Evolutionary conservation across 1,284 basidiomycete genomes (phyloP), one percentile per base, ranked within the genome.

Genomic region (Microbotryum silenes-acaulis): DNA sequence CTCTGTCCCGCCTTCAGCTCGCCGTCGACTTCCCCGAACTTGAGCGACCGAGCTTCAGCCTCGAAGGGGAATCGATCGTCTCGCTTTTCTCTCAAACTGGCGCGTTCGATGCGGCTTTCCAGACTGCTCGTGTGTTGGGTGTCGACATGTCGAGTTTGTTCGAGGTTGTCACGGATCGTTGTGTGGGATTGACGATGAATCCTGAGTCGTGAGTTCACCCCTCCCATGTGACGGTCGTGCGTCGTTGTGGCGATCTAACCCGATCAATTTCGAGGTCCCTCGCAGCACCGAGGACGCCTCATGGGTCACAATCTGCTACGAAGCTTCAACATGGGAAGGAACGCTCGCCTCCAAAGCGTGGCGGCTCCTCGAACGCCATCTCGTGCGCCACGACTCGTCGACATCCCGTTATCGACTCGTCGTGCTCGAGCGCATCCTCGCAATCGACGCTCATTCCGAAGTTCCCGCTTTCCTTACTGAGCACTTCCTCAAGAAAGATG

Each of bases 121-220:
- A 83, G 9, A 83, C 85, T 29, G 93, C 90, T 0, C 82, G 83
- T 45, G 83, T 82, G 57, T 81, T 97, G 48, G 79, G 82, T 31
- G 84, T 92, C 31, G 91, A 97, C 75, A 88, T 94, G 86, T 83
- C 84, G 3, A 86, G 89, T 67, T 74, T 94, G 25, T 97, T 97
- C 73, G 81, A 83, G 47, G 82, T 84, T 61, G 78, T 98, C 56
- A 85, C 91, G 0, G 79, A 79, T 31, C 86, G 88, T 72, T 96
- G 92, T 73, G 77, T 96, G 56, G 83, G 85, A 61, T 78, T 93
- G 16, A 53, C 68, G 23, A 20, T 56, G 29, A 49, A 62, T 55
- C 42, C 60, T 0, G 51, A 63, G 45, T 56, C 56, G 58, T 67
- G 49, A 33, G 60, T 52, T n/a, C 18, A 46, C n/a, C 6, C 31